A percentile compares a stretch with the other conserved stretches of the same genome.
Conservation (phyloP, 805 yeast genomes). For the Candida xiaguanensis region DNA sequence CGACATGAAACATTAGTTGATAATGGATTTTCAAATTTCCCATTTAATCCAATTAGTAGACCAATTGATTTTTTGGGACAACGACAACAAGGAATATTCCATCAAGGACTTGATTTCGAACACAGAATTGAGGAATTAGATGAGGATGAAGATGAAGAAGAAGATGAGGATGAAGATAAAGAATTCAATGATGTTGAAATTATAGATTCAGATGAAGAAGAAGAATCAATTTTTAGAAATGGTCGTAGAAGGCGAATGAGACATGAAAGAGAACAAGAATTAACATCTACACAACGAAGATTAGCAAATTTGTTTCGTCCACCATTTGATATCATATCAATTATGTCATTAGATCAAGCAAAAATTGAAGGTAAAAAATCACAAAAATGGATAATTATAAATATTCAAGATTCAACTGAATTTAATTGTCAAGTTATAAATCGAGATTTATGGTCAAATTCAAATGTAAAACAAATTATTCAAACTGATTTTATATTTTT, state of each 20-base stretch:
- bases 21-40: slow-evolving; percentile 9
- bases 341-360: slow-evolving; percentile 68
- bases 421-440: slow-evolving; percentile 87
- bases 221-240: slow-evolving; percentile 24
- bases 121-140: slow-evolving; percentile 20
- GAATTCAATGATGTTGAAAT: slow-evolving; percentile 20
- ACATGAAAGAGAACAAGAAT: slow-evolving; percentile 25
- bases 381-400: slow-evolving; percentile 80
- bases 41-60: slow-evolving; percentile 8
- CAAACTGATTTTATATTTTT: slow-evolving; percentile 71
- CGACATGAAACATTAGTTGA: slow-evolving; percentile 75
- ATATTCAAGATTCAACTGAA: slow-evolving; percentile 81
- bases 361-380: slow-evolving; percentile 58
- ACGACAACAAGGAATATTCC: slow-evolving; percentile 53
- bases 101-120: slow-evolving; percentile 48
- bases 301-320: slow-evolving; percentile 85
- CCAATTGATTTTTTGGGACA: slow-evolving; percentile 47
- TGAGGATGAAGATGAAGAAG: slow-evolving; percentile 19
- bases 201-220: slow-evolving; percentile 32
- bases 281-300: slow-evolving; percentile 56
- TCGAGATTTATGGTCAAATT: slow-evolving; percentile 87
- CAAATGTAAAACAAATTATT: slow-evolving; percentile 59
- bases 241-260: slow-evolving; percentile 25
- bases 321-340: slow-evolving; percentile 84
- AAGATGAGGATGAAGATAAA: slow-evolving; percentile 31